A percentile compares a stretch with the other conserved stretches of the same genome.
Conservation (phyloP, 495 filamentous ascomycete species). For the Pyrenula massariospora region DNA sequence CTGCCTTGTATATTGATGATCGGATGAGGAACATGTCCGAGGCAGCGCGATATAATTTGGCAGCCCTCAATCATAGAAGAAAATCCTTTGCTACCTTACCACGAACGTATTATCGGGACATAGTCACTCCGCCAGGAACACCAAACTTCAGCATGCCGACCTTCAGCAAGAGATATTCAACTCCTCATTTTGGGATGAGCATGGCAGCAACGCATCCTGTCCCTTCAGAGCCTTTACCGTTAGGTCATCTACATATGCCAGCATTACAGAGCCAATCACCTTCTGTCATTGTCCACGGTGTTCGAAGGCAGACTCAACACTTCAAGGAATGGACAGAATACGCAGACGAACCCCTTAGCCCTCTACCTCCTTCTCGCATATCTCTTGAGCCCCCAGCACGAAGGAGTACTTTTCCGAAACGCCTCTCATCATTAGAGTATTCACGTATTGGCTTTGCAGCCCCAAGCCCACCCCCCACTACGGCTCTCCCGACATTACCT, state of each 20-base stretch:
- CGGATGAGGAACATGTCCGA: not conserved
- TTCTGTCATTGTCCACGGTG: too few species aligned
- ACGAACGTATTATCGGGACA: not conserved
- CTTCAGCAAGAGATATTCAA: not conserved
- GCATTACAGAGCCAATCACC: too few species aligned
- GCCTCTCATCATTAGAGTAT: not conserved
- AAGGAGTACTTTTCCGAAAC: not conserved
- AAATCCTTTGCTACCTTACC: not conserved
- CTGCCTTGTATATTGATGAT: not conserved
- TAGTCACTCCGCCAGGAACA: not conserved
- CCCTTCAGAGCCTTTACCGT: too few species aligned
- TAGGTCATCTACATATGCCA: too few species aligned
- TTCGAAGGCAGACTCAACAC: too few species aligned
- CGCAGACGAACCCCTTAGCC: too few species aligned
- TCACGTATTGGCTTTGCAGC: not conserved
- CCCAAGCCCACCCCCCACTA: not conserved
- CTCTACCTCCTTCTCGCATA: too few species aligned
- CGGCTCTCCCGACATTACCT: not conserved
- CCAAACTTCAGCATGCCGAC: not conserved
- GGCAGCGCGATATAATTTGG: not conserved
- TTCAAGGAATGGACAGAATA: too few species aligned
- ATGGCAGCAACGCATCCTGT: too few species aligned
- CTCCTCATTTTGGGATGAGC: too few species aligned
- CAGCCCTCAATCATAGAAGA: not conserved
- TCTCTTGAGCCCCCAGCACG: too few species aligned